phyloP scores from a whole-genome alignment of 768 basidiomycete genomes.

The Daedalea quercina region DNA sequence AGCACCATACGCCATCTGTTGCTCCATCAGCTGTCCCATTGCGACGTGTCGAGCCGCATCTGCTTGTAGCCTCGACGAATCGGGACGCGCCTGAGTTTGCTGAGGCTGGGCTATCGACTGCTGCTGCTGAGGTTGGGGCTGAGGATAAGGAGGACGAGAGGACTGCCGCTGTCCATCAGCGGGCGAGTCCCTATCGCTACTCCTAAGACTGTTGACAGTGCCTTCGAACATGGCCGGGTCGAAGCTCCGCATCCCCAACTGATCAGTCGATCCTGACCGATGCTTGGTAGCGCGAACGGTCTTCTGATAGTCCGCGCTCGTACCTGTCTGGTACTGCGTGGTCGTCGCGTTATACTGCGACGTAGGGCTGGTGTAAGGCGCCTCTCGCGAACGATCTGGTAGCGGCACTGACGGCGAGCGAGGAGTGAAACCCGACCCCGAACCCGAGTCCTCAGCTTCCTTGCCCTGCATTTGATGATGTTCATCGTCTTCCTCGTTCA shows the following conservation, averaged over 20 bases:
- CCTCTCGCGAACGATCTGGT: constrained; percentile 37
- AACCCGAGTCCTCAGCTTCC: constrained; percentile 20
- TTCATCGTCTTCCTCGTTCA: constrained; percentile 46
- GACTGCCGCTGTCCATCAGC: constrained; percentile 15
- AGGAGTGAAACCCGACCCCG: constrained; percentile 44
- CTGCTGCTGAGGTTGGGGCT: constrained; percentile 5
- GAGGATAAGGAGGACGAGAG: constrained; percentile 4
- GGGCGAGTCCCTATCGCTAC: constrained; percentile 13
- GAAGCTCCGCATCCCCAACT: constrained; percentile 52
- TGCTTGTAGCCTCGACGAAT: constrained; percentile 7
- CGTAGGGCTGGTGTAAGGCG: constrained; percentile 18
- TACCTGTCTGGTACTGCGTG: constrained; percentile 11
- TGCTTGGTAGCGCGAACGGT: constrained; percentile 41
- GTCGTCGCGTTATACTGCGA: constrained; percentile 19
- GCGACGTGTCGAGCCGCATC: constrained; percentile 9
- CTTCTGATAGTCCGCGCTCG: constrained; percentile 23
- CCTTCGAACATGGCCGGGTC: constrained; percentile 50
- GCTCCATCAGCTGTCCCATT: constrained; percentile 8
- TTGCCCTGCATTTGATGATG: constrained; percentile 15
- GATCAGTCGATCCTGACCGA: constrained; percentile 54
- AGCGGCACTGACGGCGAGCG: constrained; percentile 59
- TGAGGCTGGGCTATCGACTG: background rate
- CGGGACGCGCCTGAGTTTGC: constrained; percentile 6
- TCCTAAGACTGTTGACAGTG: constrained; percentile 17
- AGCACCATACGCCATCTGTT: constrained; percentile 12